These are phyloP conservation scores for Spergularia marina DNA, from an alignment of 148 eudicot genomes.

Conservation along the genomic window DNA sequence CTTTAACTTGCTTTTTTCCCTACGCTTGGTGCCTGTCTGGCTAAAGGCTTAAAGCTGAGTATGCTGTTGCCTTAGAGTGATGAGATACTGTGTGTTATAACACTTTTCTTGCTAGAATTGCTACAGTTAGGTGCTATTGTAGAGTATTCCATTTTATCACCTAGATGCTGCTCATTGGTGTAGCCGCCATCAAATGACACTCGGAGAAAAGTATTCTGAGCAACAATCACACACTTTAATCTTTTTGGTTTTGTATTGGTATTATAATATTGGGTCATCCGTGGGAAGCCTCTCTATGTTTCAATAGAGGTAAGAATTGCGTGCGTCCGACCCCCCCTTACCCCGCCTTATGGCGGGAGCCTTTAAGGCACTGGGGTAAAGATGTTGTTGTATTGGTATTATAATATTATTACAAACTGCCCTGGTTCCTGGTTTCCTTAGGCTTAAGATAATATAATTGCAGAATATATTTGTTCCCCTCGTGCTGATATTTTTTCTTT, in stretches of 20 bases:
- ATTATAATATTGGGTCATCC: no score
- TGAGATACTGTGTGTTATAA: neutral
- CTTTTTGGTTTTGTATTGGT: neutral
- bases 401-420: slow-evolving; percentile 2
- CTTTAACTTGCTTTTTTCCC: neutral
- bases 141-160: slow-evolving; percentile 3
- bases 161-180: slow-evolving; percentile 1
- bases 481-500: slow-evolving; percentile 17
- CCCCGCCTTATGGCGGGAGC: no score
- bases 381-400: no score
- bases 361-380: no score
- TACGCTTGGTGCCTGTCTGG: neutral
- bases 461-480: slow-evolving; percentile 19
- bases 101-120: neutral
- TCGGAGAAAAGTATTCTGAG: neutral
- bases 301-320: no score
- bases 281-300: no score
- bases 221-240: slow-evolving; percentile 2
- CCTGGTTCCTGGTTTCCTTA: slow-evolving; percentile 1
- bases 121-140: neutral
- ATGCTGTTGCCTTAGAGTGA: neutral
- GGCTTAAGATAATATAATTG: neutral
- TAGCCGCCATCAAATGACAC: neutral
- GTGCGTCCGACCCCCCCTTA: no score
- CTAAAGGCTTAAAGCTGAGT: neutral